Evolutionary conservation across 2,329 filamentous ascomycete species (phyloP).

Genomic region (Zalaria sp.): DNA sequence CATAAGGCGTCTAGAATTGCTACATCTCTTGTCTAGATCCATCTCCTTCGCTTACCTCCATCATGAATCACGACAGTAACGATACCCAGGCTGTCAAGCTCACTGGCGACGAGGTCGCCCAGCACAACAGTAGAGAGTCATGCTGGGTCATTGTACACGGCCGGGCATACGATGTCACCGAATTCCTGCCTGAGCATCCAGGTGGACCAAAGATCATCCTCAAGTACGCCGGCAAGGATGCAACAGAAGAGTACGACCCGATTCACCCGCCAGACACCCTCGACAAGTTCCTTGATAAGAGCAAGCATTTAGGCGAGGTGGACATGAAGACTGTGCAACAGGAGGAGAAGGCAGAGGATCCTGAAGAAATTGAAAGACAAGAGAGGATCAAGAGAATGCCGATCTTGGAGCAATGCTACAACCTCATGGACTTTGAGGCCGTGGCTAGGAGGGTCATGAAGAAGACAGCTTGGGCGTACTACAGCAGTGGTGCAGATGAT

Average conservation of each 20-base stretch:
- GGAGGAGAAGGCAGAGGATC: constrained; percentile 52
- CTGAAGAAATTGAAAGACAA: constrained; percentile 60
- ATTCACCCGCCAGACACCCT: constrained; percentile 84
- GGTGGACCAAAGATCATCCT: constrained; percentile 87
- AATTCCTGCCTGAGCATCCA: constrained; percentile 81
- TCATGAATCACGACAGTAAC: constrained; percentile 28
- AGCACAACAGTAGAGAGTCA: constrained; percentile 69
- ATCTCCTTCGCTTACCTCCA: background rate
- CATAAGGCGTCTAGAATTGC: too few relatives aligned
- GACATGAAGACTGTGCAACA: constrained; percentile 68
- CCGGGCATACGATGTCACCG: constrained; percentile 71
- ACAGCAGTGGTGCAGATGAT: constrained; percentile 83
- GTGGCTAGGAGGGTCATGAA: constrained; percentile 88
- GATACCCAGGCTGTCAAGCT: constrained; percentile 28
- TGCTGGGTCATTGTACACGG: constrained; percentile 90
- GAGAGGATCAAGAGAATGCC: constrained; percentile 58
- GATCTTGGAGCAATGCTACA: constrained; percentile 75
- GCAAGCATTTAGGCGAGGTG: constrained; percentile 79
- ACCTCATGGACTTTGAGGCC: constrained; percentile 88
- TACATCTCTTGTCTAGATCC: background rate
- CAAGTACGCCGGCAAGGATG: constrained; percentile 92
- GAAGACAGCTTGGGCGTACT: constrained; percentile 94
- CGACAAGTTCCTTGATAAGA: constrained; percentile 63
- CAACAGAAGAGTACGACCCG: constrained; percentile 80
- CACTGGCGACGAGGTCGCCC: constrained; percentile 41